Conservation (phyloP, 257 asterid genomes). For the Catharanthus roseus region DNA sequence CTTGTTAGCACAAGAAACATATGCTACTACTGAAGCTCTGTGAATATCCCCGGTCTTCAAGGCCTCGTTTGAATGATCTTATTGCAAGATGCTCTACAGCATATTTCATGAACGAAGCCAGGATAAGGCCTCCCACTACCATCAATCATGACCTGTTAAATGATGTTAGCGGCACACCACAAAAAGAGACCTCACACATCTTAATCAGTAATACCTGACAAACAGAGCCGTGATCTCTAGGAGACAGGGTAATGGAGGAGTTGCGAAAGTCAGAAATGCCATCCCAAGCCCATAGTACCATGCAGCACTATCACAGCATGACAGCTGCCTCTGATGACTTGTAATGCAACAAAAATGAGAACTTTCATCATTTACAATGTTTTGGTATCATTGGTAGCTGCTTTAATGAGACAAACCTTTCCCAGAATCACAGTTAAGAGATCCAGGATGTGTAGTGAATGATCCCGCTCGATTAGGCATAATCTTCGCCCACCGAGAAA, state of each 20-base stretch:
- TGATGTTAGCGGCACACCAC: slow-evolving; percentile 5
- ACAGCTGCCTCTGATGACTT: slow-evolving; percentile 70
- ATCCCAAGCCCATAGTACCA: slow-evolving; percentile 72
- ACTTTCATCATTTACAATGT: slow-evolving; percentile 8
- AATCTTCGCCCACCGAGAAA: slow-evolving; percentile 60
- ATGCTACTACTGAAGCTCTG: slow-evolving; percentile 40
- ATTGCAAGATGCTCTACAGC: slow-evolving; percentile 75
- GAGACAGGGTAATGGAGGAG: slow-evolving; percentile 73
- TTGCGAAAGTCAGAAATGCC: slow-evolving; percentile 69
- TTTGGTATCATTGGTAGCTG: slow-evolving; percentile 4
- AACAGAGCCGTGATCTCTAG: slow-evolving; percentile 81
- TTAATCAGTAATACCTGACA: slow-evolving; percentile 47
- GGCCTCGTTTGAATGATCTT: slow-evolving; percentile 60
- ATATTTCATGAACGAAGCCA: slow-evolving; percentile 72
- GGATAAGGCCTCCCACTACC: slow-evolving; percentile 61
- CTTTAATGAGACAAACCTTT: slow-evolving; percentile 50
- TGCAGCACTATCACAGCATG: slow-evolving; percentile 53
- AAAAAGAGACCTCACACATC: not conserved
- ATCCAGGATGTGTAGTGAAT: slow-evolving; percentile 38
- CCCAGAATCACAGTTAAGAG: slow-evolving; percentile 64
- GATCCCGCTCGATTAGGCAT: slow-evolving; percentile 50
- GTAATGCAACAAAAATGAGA: slow-evolving; percentile 20
- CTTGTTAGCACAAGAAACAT: slow-evolving; percentile 48
- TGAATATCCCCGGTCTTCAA: slow-evolving; percentile 57
- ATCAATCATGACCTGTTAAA: slow-evolving; percentile 70